phyloP scores from a whole-genome alignment of 148 eudicot genomes.

The Spergularia bocconei region DNA sequence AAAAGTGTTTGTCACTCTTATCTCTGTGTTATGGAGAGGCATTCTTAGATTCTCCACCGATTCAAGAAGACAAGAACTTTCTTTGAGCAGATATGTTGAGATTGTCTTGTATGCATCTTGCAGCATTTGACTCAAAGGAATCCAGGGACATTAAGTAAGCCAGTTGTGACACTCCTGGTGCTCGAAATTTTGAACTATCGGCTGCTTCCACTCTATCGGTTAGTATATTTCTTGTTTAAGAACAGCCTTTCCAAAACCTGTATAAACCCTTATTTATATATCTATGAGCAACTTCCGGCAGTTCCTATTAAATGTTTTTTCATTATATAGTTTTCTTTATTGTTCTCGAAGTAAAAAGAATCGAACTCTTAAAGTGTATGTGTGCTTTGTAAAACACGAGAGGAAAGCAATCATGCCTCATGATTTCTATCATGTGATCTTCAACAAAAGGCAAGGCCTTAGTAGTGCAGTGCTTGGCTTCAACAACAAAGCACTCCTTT shows the following conservation, averaged over 20 bases:
- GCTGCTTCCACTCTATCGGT: conserved; percentile 94
- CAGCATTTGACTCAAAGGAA: conserved; percentile 90
- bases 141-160: conserved; percentile 75
- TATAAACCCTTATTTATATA: background rate
- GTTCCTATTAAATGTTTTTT: background rate
- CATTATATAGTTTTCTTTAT: background rate
- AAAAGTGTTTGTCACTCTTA: too few species aligned
- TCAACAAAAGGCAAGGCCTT: too few species aligned
- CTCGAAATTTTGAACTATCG: conserved; percentile 96
- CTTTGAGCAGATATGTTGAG: background rate
- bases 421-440: too few species aligned
- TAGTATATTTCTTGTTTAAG: conserved; percentile 19
- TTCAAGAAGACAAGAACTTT: background rate
- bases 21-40: background rate
- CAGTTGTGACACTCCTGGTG: conserved; percentile 78
- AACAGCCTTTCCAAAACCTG: background rate
- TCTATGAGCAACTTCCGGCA: too few species aligned
- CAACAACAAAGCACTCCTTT: too few species aligned
- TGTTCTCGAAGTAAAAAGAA: background rate
- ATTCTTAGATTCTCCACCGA: background rate
- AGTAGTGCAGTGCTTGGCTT: too few species aligned
- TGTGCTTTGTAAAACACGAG: too few species aligned
- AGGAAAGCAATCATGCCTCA: too few species aligned
- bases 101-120: conserved; percentile 17
- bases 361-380: too few species aligned